Base-by-base conservation (phyloP, 352 stramenopile genomes). In the Pythium folliculosum region DNA sequence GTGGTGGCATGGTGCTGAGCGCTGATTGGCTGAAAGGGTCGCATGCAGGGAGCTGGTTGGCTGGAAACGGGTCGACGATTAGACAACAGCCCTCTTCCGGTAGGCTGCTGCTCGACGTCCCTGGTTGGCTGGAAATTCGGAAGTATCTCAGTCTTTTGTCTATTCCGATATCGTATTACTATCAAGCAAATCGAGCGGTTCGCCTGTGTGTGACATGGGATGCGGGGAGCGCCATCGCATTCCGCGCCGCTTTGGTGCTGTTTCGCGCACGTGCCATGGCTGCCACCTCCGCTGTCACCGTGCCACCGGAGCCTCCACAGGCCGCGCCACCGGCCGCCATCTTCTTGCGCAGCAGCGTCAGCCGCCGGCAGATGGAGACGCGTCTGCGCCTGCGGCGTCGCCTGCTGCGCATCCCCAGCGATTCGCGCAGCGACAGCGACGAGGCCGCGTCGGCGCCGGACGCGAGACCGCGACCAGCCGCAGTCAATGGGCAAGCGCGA, bases 381-480 rank as follows among this genome's bases (percentile, higher is more conserved):
- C 67, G 77, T 17, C 63, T 81, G 27, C 69, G 74, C 10, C 62
- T 84, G 16, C 69, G 77, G 9, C 67, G 65, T n/a, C 63, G 74
- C 0, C 59, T 84, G 51, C 75, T 84, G n/a, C 77, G 77, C 48
- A 83, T 89, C 55, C 61, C 77, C 3, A 65, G 40, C 16, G 67
- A 50, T 25, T 7, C 44, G 44, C 50, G 17, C 27, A 57, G 17
- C 30, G 50, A 57, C 38, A 25, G 25, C 22, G 30, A 44, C 21
- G 21, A 50, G 44, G 8, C 44, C 19, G 35, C 35, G 27, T 32
- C 27, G 3, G 19, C 44, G 21, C 8, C 19, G 19, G 44, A 50
- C 14, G 19, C 44, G 23, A 25, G 44, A 12, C 19, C 5, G 6
- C 21, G 1, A 2, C 27, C 27, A 32, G 27, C 3, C 12, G 52